Conservation (phyloP, 768 basidiomycete species). For the Mycena galopus region DNA sequence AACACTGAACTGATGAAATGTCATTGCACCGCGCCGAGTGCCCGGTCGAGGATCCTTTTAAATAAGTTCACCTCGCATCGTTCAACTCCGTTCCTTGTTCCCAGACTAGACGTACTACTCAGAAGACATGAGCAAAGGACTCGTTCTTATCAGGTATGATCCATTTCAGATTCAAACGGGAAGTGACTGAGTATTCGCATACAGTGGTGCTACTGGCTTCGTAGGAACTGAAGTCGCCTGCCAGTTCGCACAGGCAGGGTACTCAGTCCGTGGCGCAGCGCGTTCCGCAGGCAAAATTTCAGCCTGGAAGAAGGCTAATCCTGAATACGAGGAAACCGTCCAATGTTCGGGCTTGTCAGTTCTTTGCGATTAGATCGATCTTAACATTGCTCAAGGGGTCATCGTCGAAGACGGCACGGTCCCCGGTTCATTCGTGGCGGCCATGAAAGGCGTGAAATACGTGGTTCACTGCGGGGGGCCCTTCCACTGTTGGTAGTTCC, state of each 20-base stretch:
- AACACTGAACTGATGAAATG: too few relatives aligned
- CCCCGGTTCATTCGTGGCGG: not conserved
- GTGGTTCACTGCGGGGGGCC: conserved; percentile 5
- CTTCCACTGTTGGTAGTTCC: conserved; percentile 1
- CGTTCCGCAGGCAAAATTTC: not conserved
- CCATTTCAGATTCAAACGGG: not conserved
- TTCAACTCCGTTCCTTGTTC: too few relatives aligned
- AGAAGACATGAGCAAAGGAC: not conserved
- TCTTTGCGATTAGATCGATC: not conserved
- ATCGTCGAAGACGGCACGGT: not conserved
- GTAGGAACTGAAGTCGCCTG: conserved; percentile 4
- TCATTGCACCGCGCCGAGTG: too few relatives aligned
- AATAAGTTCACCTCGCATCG: too few relatives aligned
- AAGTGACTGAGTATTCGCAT: not conserved
- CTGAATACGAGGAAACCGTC: not conserved
- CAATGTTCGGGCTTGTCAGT: not conserved
- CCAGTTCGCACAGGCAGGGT: conserved; percentile 3
- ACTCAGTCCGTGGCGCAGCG: conserved; percentile 1
- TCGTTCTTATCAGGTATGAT: conserved; percentile 1
- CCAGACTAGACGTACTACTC: too few relatives aligned
- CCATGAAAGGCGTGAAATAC: conserved; percentile 7
- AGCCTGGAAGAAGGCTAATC: conserved; percentile 3
- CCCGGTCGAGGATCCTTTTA: too few relatives aligned
- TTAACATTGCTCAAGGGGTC: conserved; percentile 1
- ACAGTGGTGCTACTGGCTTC: conserved; percentile 8